phyloP scores from a whole-genome alignment of 306 rosid genomes.

The Quercus mongolica region DNA sequence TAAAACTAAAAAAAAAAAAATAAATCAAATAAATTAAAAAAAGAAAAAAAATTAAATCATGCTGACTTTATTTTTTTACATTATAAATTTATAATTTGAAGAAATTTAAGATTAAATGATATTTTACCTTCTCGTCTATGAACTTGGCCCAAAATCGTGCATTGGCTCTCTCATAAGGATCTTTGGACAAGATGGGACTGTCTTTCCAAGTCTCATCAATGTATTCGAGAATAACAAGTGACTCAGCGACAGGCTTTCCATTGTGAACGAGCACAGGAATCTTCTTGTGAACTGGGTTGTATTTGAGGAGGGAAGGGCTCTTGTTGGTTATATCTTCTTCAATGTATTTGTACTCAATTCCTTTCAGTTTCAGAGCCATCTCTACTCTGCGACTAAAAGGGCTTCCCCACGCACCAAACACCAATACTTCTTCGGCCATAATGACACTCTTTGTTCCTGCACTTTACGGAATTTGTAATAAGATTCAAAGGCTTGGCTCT shows the following conservation, averaged over 20 bases:
- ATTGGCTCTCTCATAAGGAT: constrained; percentile 23
- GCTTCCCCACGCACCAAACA: constrained; percentile 22
- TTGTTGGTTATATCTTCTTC: constrained; percentile 30
- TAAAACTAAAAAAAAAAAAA: no score
- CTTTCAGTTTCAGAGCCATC: constrained; percentile 37
- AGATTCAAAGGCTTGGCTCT: no score
- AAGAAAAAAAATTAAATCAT: no score
- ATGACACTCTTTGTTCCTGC: neutral
- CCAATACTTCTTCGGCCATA: constrained; percentile 16
- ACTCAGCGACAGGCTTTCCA: constrained; percentile 22
- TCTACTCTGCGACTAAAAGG: constrained; percentile 25
- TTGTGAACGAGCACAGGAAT: constrained; percentile 28
- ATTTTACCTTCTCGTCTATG: constrained; percentile 31
- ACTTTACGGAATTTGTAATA: neutral
- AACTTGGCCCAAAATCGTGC: constrained; percentile 43
- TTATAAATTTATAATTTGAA: no score
- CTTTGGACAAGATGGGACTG: constrained; percentile 21
- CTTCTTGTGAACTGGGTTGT: constrained; percentile 38
- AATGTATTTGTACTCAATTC: constrained; percentile 20
- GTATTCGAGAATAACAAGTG: constrained; percentile 13
- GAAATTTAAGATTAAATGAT: neutral
- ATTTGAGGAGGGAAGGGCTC: constrained; percentile 27
- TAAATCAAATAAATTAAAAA: no score
- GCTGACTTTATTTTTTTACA: no score
- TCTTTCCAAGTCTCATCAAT: constrained; percentile 14